These are phyloP conservation scores for sorghum (Sorghum bicolor) DNA, from an alignment of 176 grass and related monocot species.

Conservation along the genomic window DNA sequence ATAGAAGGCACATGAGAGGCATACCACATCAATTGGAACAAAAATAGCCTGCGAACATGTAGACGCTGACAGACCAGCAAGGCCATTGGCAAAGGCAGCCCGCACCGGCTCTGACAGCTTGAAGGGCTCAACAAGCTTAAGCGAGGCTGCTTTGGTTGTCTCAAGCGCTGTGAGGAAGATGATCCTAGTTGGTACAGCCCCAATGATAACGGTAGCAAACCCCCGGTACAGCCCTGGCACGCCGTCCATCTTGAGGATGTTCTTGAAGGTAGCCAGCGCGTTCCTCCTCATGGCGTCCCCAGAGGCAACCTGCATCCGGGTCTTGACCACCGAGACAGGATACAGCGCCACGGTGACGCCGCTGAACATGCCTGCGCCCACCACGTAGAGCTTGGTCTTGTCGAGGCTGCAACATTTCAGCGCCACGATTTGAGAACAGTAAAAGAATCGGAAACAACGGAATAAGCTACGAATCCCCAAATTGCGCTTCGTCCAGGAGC, in stretches of 20 bases:
- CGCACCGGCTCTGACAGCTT: constrained; percentile 69
- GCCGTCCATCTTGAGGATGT: constrained; percentile 78
- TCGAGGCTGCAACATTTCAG: constrained; percentile 68
- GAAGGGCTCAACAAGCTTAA: constrained; percentile 63
- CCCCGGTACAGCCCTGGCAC: constrained; percentile 80
- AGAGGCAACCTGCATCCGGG: constrained; percentile 92
- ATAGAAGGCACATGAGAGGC: background rate
- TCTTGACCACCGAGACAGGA: constrained; percentile 94
- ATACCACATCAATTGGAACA: constrained; percentile 98
- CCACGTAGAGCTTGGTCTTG: constrained; percentile 91
- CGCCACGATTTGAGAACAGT: constrained; percentile 11
- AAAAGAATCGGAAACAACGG: background rate
- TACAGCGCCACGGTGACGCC: constrained; percentile 76
- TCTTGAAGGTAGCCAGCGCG: constrained; percentile 66
- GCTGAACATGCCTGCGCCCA: constrained; percentile 87
- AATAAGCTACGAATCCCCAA: background rate
- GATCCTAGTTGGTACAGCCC: constrained; percentile 86
- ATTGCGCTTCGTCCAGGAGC: background rate
- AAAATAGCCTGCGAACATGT: constrained; percentile 81
- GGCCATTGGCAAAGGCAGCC: constrained; percentile 81
- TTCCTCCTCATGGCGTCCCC: constrained; percentile 78
- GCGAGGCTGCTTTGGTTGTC: constrained; percentile 73
- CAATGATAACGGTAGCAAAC: constrained; percentile 80
- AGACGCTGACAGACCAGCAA: constrained; percentile 73
- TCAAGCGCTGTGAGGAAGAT: constrained; percentile 84